Percentiles rank a stretch among this genome's conserved stretches.
phyloP scores from a whole-genome alignment of 768 basidiomycete genomes.

The Boletus reticuloceps region DNA sequence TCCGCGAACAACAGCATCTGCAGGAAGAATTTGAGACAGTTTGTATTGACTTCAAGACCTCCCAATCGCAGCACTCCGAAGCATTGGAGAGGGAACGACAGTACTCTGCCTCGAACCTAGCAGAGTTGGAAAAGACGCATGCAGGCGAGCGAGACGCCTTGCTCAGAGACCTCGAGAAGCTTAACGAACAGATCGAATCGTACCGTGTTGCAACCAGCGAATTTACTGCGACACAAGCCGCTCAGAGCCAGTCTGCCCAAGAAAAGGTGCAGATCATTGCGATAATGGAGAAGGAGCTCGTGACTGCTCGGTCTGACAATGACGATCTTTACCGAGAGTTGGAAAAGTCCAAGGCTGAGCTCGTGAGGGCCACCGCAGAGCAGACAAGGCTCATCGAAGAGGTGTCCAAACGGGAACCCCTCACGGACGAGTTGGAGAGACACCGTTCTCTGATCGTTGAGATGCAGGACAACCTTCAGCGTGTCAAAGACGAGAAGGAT shows the following conservation, averaged over 20 bases:
- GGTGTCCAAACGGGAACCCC: conserved; percentile 70
- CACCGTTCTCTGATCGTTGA: conserved; percentile 77
- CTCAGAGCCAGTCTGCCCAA: conserved; percentile 46
- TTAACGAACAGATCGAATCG: conserved; percentile 51
- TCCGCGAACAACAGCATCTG: conserved; percentile 36
- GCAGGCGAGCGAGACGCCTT: conserved; percentile 29
- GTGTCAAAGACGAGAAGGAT: conserved; percentile 82
- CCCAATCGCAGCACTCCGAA: conserved; percentile 15
- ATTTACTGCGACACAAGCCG: conserved; percentile 31
- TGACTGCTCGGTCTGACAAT: conserved; percentile 37
- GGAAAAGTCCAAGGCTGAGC: conserved; percentile 53
- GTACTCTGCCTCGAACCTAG: conserved; percentile 17
- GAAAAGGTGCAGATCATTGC: conserved; percentile 50
- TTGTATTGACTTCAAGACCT: conserved; percentile 40
- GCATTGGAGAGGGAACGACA: conserved; percentile 29
- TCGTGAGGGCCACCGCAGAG: conserved; percentile 55
- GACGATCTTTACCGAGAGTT: conserved; percentile 41
- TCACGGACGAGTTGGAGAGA: conserved; percentile 71
- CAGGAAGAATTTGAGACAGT: conserved; percentile 57
- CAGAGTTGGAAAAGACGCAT: conserved; percentile 16
- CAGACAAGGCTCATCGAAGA: conserved; percentile 66
- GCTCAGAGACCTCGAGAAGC: conserved; percentile 46
- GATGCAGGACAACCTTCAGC: conserved; percentile 73
- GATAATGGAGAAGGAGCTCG: conserved; percentile 50
- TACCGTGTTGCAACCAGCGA: conserved; percentile 49